Evolutionary conservation across 2,329 filamentous ascomycete species (phyloP).

Genomic region (Nemania sp.): DNA sequence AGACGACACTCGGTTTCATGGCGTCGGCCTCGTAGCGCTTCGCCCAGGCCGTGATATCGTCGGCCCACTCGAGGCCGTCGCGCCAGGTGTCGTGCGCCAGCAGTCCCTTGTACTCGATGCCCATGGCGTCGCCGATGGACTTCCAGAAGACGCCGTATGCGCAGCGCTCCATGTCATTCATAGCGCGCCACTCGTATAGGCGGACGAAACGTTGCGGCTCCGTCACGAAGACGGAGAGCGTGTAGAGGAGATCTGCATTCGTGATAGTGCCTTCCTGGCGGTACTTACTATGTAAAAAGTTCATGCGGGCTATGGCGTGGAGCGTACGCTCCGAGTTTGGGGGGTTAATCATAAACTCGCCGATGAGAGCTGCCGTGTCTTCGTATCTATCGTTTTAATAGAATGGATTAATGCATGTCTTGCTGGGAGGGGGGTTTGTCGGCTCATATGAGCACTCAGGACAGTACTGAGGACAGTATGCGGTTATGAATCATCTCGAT

Average conservation of each 20-base stretch:
- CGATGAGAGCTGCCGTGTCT: constrained; percentile 50
- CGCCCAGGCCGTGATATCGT: constrained; percentile 62
- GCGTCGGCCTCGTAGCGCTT: constrained; percentile 67
- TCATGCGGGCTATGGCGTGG: constrained; percentile 54
- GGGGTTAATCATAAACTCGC: constrained; percentile 52
- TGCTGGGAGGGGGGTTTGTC: neutral
- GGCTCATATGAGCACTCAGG: neutral
- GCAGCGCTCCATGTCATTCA: constrained; percentile 75
- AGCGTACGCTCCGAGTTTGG: constrained; percentile 53
- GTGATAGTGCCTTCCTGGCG: constrained; percentile 51
- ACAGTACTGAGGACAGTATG: neutral
- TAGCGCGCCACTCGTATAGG: constrained; percentile 75
- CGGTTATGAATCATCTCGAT: neutral
- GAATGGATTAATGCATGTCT: neutral
- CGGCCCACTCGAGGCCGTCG: constrained; percentile 64
- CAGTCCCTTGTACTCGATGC: constrained; percentile 64
- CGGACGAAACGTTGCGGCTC: constrained; percentile 74
- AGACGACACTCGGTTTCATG: constrained; percentile 67
- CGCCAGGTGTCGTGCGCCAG: constrained; percentile 55
- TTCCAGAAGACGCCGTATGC: constrained; percentile 79
- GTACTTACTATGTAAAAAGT: constrained; percentile 55
- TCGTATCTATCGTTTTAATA: constrained; percentile 45
- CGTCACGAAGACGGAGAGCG: constrained; percentile 68
- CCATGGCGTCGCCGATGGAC: constrained; percentile 76
- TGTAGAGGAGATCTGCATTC: constrained; percentile 56